Percentiles rank a stretch among this genome's conserved stretches.
phyloP scores from a whole-genome alignment of 768 basidiomycete genomes.

The Collybia sordida region DNA sequence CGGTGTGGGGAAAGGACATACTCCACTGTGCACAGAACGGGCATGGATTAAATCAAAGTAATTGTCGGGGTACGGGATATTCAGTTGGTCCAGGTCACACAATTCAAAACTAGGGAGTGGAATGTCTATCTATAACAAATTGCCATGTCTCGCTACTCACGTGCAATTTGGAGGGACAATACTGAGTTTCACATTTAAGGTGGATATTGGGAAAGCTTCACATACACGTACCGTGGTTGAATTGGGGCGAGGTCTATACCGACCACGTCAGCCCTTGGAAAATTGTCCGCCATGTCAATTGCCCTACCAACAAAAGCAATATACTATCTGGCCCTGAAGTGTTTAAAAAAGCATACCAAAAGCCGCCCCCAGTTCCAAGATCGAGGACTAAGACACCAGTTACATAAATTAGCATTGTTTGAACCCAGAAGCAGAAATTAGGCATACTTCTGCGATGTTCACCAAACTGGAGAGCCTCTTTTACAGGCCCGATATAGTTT shows the following conservation, averaged over 20 bases:
- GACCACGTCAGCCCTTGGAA: slow-evolving; percentile 63
- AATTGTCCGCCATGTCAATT: slow-evolving; percentile 73
- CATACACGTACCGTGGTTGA: slow-evolving; percentile 55
- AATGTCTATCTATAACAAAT: slow-evolving; percentile 5
- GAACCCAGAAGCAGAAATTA: not conserved
- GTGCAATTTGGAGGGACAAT: slow-evolving; percentile 71
- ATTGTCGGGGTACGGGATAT: slow-evolving; percentile 60
- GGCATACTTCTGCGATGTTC: slow-evolving; percentile 41
- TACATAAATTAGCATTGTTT: no score
- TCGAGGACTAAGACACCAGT: slow-evolving; percentile 47
- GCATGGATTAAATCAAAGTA: slow-evolving; percentile 73
- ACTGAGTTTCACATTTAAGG: slow-evolving; percentile 29
- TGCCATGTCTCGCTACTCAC: slow-evolving; percentile 39
- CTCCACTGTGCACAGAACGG: slow-evolving; percentile 66
- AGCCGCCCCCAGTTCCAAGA: slow-evolving; percentile 66
- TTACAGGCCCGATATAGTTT: slow-evolving; percentile 67
- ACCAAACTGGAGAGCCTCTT: slow-evolving; percentile 52
- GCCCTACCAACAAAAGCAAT: slow-evolving; percentile 42
- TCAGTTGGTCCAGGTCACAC: slow-evolving; percentile 61
- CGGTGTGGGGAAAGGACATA: slow-evolving; percentile 31
- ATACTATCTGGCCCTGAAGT: not conserved
- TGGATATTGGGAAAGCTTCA: slow-evolving; percentile 2
- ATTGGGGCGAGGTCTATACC: slow-evolving; percentile 74
- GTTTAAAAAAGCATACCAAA: slow-evolving; percentile 41
- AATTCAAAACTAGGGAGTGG: slow-evolving; percentile 57